These are phyloP conservation scores for Candolleomyces aberdarensis DNA, from an alignment of 768 basidiomycete species.

Conservation along the genomic window DNA sequence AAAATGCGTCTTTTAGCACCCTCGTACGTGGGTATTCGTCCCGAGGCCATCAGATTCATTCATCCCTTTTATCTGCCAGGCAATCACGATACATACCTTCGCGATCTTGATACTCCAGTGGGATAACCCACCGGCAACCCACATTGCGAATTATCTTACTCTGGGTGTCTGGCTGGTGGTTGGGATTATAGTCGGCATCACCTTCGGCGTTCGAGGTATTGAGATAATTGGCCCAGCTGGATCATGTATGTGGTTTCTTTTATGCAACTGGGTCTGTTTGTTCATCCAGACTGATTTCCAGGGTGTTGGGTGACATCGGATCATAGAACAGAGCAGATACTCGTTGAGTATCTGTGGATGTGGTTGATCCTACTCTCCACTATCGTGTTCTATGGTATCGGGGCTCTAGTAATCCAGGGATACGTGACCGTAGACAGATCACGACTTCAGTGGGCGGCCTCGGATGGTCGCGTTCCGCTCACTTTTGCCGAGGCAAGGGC, in stretches of 20 bases:
- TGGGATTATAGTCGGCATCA: background rate
- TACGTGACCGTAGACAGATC: background rate
- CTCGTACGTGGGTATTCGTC: background rate
- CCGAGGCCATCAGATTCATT: background rate
- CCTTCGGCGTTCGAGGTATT: background rate
- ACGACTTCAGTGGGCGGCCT: background rate
- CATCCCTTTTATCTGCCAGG: background rate
- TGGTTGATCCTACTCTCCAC: conserved; percentile 4
- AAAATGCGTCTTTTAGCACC: background rate
- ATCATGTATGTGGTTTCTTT: conserved; percentile 3
- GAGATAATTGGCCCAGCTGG: conserved; percentile 5
- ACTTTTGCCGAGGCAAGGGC: background rate
- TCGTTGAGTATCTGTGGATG: conserved; percentile 8
- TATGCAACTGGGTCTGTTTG: background rate
- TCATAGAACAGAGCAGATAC: background rate
- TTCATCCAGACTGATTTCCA: background rate
- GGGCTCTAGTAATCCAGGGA: background rate
- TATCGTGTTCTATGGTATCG: background rate
- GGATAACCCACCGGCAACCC: background rate
- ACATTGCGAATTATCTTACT: conserved; percentile 2
- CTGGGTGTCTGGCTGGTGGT: conserved; percentile 3
- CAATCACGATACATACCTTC: conserved; percentile 7
- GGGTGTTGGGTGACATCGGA: conserved; percentile 6
- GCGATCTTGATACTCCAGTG: conserved; percentile 3
- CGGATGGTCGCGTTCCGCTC: background rate